phyloP scores from a whole-genome alignment of 2,329 filamentous ascomycete genomes.

The Trichoderma koningiopsis region DNA sequence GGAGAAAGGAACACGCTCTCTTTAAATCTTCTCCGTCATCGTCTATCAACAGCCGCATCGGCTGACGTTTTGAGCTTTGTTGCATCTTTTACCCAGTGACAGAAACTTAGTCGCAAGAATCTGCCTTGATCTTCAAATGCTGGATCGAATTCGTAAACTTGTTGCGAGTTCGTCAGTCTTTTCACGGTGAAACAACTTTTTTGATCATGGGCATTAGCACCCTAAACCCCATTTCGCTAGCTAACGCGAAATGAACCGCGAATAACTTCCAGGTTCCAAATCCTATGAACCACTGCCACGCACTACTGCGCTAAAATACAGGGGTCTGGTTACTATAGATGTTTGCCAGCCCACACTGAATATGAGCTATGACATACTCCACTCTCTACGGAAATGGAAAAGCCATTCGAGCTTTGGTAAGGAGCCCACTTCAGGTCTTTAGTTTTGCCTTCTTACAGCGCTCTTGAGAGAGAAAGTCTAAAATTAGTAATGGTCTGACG shows the following conservation, averaged over 20 bases:
- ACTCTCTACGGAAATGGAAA: background rate
- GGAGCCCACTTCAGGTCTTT: background rate
- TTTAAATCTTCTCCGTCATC: background rate
- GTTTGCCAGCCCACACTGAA: background rate
- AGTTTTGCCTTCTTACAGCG: no score
- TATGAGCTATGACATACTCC: background rate
- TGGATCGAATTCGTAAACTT: background rate
- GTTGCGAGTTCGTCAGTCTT: background rate
- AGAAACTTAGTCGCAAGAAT: background rate
- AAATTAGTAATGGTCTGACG: background rate
- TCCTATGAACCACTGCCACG: background rate
- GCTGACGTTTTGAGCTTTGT: background rate
- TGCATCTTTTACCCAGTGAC: background rate
- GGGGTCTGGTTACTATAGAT: background rate
- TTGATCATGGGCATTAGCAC: background rate
- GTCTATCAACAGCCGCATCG: background rate
- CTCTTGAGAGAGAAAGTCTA: background rate
- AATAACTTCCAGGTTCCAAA: background rate
- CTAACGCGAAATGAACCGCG: conserved; percentile 3
- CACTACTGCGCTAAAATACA: background rate
- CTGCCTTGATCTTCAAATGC: background rate
- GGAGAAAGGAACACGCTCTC: background rate
- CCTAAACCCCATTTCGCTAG: conserved; percentile 1
- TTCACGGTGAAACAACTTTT: background rate
- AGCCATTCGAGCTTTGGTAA: background rate